Conservation (phyloP, 345 rosid species). For the Populus pruinosa region DNA sequence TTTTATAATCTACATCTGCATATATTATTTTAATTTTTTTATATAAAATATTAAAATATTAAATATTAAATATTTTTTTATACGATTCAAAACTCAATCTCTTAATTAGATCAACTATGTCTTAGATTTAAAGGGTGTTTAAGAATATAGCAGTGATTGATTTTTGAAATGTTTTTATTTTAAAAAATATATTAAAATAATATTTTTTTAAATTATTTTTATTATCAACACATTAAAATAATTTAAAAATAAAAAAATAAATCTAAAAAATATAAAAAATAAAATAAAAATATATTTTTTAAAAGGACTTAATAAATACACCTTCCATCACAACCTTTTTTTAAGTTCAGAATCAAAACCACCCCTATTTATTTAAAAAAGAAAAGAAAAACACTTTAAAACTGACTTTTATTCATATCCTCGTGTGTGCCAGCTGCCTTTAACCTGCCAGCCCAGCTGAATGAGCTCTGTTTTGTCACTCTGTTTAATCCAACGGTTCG, state of each 20-base stretch:
- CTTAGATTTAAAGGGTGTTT: rapidly evolving
- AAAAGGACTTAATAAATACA: no score
- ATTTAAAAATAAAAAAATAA: no score
- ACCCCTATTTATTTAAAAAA: neutral
- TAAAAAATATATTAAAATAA: no score
- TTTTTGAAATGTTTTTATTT: rapidly evolving
- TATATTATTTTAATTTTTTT: no score
- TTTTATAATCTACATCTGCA: no score
- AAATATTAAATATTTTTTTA: no score
- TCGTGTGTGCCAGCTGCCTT: slow-evolving; percentile 33
- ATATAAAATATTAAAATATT: no score
- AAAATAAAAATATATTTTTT: no score
- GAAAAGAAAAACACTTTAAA: neutral
- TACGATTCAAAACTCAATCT: no score
- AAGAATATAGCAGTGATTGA: rapidly evolving
- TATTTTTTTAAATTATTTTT: no score
- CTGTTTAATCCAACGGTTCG: slow-evolving; percentile 48
- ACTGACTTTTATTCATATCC: neutral
- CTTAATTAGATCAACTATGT: rapidly evolving
- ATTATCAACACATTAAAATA: rapidly evolving
- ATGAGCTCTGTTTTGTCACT: slow-evolving; percentile 10
- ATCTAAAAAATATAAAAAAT: no score
- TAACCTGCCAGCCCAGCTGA: neutral
- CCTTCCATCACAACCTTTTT: no score
- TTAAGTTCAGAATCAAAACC: slow-evolving; percentile 13